Evolutionary conservation across 2,329 filamentous ascomycete genomes (phyloP), one percentile per base, ranked within the genome.

Genomic region (Colletotrichum zoysiae): DNA sequence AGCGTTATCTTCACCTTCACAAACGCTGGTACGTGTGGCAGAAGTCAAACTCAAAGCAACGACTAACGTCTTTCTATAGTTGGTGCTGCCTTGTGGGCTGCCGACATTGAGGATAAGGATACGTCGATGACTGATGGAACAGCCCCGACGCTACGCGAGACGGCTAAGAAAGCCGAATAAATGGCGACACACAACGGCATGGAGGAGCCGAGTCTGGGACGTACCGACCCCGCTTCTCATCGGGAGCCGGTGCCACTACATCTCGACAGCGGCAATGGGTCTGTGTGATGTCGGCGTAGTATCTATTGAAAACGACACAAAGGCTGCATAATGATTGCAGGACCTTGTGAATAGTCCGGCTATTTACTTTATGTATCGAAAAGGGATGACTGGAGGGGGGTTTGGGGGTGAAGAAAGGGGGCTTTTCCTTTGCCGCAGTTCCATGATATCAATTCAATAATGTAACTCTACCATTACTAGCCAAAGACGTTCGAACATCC

Each of bases 71-170:
- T 70, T 55, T 63, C 55, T 14, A 9, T 59, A 91, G 94, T 97
- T 70, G 95, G 95, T 9, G 95, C 95, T 65, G 95, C 95, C 9
- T 84, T 98, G n/a, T 98, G 95, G 95, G 95, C 95, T 51, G 93
- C 94, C 23, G 95, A 97, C 80, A 89, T 97, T 70, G 94, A 97
- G 80, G 80, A 82, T 38, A 85, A 86, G 76, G 83, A 84, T 67
- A 84, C 81, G 12, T 79, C 81, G 51, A 88, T 88, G 85, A 82
- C 83, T 12, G 78, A 83, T 64, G 81, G 83, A 72, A 88, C 86
- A 18, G 86, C 86, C n/a, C 86, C 87, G 1, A 81, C 78, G 18
- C 78, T 89, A 55, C 82, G 85, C 56, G 85, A 87, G 74, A 80
- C 83, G 53, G 86, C 84, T 42, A 84, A 85, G 76, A 84, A 87